Evolutionary conservation across 2,329 filamentous ascomycete species (phyloP).

Genomic region (Xylariaceae sp.): DNA sequence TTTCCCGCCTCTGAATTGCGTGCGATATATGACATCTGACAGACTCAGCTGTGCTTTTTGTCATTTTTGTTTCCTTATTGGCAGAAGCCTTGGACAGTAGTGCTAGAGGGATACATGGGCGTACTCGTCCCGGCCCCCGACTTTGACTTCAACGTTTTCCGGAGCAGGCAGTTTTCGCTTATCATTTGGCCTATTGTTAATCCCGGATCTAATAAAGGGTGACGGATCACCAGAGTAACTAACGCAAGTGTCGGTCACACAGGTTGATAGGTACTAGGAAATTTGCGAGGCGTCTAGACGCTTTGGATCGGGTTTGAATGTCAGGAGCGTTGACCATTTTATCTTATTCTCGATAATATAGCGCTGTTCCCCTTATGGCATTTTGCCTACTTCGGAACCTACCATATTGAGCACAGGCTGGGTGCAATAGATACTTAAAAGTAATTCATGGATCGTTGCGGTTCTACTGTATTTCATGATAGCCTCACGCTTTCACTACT

Average conservation of each 20-base stretch:
- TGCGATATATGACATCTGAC: slow-evolving; percentile 13
- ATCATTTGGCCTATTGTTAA: not conserved
- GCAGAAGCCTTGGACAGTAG: not conserved
- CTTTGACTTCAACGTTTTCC: not conserved
- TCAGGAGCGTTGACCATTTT: not conserved
- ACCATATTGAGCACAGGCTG: slow-evolving; percentile 2
- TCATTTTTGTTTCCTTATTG: not conserved
- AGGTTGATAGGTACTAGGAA: not conserved
- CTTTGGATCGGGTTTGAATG: not conserved
- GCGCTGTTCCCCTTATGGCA: not conserved
- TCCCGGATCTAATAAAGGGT: slow-evolving; percentile 2
- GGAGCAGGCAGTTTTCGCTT: not conserved
- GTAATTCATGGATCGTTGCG: not conserved
- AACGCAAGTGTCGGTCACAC: slow-evolving; percentile 14
- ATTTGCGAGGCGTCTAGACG: not conserved
- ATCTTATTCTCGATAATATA: not conserved
- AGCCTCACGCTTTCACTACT: too few species aligned
- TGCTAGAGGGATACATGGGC: not conserved
- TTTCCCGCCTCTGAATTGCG: not conserved
- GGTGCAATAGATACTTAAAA: slow-evolving; percentile 1
- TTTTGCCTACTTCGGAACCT: not conserved
- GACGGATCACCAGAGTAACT: slow-evolving; percentile 13
- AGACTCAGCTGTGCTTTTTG: not conserved
- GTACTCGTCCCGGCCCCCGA: not conserved
- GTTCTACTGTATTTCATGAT: not conserved